Evolutionary conservation across 1,284 basidiomycete genomes (phyloP).

Genomic region (Microbotryum silenes-acaulis): DNA sequence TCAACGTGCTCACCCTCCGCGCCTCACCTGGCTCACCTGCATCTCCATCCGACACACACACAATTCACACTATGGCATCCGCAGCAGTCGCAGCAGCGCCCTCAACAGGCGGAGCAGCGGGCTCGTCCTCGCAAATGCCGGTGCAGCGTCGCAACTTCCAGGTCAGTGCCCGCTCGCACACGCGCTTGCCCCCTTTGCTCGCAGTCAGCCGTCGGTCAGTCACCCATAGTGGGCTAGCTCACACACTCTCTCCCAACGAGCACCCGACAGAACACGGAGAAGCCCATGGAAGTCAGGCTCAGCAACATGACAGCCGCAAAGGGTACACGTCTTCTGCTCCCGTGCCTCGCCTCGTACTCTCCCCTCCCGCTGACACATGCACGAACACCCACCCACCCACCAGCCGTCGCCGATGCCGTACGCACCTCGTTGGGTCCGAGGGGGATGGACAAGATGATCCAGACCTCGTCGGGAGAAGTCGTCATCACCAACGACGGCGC

Average conservation of each 20-base stretch:
- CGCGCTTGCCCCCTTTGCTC: not conserved
- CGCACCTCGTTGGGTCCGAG: conserved; percentile 92
- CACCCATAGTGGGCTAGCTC: conserved; percentile 38
- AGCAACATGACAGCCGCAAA: conserved; percentile 96
- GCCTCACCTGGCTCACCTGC: too few species aligned
- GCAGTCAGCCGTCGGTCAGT: conserved; percentile 33
- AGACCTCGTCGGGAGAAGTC: conserved; percentile 92
- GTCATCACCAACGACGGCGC: conserved; percentile 99
- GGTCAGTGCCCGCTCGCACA: not conserved
- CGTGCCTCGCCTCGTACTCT: not conserved
- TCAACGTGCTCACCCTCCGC: too few species aligned
- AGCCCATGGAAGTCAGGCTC: conserved; percentile 85
- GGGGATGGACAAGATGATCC: conserved; percentile 96
- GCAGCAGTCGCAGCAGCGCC: conserved; percentile 8
- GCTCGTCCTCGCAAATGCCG: conserved; percentile 51
- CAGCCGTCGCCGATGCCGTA: conserved; percentile 96
- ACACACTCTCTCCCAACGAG: conserved; percentile 4
- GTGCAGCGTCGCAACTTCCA: conserved; percentile 20
- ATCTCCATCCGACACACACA: too few species aligned
- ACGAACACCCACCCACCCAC: not conserved
- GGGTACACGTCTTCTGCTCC: conserved; percentile 48
- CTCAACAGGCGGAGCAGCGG: conserved; percentile 3
- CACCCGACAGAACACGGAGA: conserved; percentile 51
- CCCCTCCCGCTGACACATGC: not conserved
- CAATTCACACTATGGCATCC: conserved; percentile 28